Evolutionary conservation across 495 filamentous ascomycete genomes (phyloP).

Genomic region (Cercophora scortea): DNA sequence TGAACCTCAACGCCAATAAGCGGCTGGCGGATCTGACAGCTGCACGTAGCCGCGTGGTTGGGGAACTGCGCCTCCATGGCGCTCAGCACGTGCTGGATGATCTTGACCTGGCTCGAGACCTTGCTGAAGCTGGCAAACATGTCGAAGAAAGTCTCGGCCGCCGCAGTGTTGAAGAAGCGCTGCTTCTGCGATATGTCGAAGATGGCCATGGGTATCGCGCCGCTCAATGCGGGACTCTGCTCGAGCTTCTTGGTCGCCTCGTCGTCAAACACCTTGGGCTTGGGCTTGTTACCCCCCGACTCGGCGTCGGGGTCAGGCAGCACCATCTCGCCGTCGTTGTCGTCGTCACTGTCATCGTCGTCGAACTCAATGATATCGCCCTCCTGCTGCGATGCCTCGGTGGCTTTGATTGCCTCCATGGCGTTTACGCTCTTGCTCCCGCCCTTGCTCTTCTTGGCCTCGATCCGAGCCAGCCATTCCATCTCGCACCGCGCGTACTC

Average conservation of each 20-base stretch:
- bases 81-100: conserved; percentile 71
- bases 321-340: conserved; percentile 34
- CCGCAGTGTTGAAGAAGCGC: conserved; percentile 51
- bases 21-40: conserved; percentile 64
- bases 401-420: conserved; percentile 33
- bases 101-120: conserved; percentile 53
- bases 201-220: conserved; percentile 86
- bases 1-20: conserved; percentile 54
- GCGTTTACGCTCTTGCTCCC: conserved; percentile 25
- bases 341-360: conserved; percentile 33
- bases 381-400: conserved; percentile 18
- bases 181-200: conserved; percentile 83
- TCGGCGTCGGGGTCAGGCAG: conserved; percentile 30
- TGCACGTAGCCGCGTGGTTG: conserved; percentile 48
- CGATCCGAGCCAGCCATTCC: conserved; percentile 79
- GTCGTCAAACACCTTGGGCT: conserved; percentile 45
- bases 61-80: conserved; percentile 52
- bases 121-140: conserved; percentile 62
- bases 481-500: conserved; percentile 90
- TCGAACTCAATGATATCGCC: conserved; percentile 24
- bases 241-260: conserved; percentile 52
- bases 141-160: conserved; percentile 72
- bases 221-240: conserved; percentile 73
- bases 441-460: conserved; percentile 59
- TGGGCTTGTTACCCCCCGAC: conserved; percentile 13